A percentile compares a stretch with the other conserved stretches of the same genome.
Conservation (phyloP, 805 yeast genomes). For the Saccharomycopsis sp. region DNA sequence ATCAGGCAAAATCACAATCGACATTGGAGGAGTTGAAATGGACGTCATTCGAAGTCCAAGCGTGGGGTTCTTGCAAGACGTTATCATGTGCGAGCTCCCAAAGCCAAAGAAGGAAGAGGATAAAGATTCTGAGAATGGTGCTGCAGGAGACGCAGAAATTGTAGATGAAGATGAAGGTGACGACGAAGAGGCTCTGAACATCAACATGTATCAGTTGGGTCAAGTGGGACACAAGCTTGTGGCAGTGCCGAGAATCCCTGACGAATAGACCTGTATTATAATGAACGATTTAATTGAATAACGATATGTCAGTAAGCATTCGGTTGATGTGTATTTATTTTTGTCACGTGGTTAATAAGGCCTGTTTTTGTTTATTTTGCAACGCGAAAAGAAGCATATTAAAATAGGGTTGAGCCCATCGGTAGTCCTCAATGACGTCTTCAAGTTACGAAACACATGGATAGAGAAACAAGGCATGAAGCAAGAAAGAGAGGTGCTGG, state of each 20-base stretch:
- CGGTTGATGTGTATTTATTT: no score
- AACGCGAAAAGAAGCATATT: no score
- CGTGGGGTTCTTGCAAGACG: slow-evolving; percentile 61
- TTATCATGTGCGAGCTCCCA: slow-evolving; percentile 8
- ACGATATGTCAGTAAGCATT: no score
- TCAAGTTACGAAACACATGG: no score
- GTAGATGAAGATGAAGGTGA: slow-evolving; percentile 10
- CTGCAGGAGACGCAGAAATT: slow-evolving; percentile 1
- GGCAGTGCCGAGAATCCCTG: slow-evolving; percentile 11
- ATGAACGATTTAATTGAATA: no score
- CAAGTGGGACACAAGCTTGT: slow-evolving; percentile 17
- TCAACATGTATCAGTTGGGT: slow-evolving; percentile 15
- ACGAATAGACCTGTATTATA: no score
- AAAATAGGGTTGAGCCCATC: no score
- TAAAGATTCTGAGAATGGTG: background rate
- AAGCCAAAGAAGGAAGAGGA: slow-evolving; percentile 1
- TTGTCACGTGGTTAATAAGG: no score
- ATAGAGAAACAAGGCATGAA: no score
- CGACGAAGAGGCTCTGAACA: background rate
- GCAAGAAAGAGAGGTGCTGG: no score
- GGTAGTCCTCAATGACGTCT: no score
- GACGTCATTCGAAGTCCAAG: slow-evolving; percentile 68
- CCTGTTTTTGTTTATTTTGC: no score
- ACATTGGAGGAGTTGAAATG: slow-evolving; percentile 59
- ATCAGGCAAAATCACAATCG: slow-evolving; percentile 73